A percentile compares a stretch with the other conserved stretches of the same genome.
phyloP scores from a whole-genome alignment of 2,329 filamentous ascomycete species.

The Aspergillus flavus region DNA sequence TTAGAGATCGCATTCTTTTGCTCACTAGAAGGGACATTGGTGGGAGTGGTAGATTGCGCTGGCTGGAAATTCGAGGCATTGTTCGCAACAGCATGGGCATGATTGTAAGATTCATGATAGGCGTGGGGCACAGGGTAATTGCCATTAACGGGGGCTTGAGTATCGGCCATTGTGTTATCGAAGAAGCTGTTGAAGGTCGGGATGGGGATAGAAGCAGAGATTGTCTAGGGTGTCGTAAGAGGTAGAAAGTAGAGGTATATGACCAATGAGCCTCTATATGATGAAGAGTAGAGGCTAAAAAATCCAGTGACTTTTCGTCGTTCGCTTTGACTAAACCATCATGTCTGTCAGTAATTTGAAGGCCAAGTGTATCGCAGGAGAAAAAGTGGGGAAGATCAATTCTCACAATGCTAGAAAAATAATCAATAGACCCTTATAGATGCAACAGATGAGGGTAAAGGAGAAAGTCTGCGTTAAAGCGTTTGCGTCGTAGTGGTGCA shows the following conservation, averaged over 20 bases:
- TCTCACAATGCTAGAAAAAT: constrained; percentile 36
- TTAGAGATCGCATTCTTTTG: constrained; percentile 62
- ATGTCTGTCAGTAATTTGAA: not conserved
- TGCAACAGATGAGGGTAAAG: constrained; percentile 13
- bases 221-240: not conserved
- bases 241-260: constrained; percentile 9
- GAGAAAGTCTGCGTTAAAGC: constrained; percentile 13
- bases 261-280: constrained; percentile 21
- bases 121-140: constrained; percentile 44
- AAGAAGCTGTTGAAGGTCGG: constrained; percentile 15
- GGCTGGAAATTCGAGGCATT: constrained; percentile 42
- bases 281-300: constrained; percentile 15
- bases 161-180: constrained; percentile 41
- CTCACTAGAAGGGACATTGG: constrained; percentile 40
- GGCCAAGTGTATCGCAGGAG: not conserved
- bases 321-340: not conserved
- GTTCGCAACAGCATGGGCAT: constrained; percentile 36
- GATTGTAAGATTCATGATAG: constrained; percentile 42
- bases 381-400: not conserved
- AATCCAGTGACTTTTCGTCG: constrained; percentile 25
- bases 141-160: constrained; percentile 46
- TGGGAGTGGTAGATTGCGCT: constrained; percentile 43
- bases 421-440: constrained; percentile 18
- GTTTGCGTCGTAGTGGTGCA: not conserved
- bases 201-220: constrained; percentile 3